Conservation (phyloP, 2,329 filamentous ascomycete genomes). For the Fusarium chaquense region DNA sequence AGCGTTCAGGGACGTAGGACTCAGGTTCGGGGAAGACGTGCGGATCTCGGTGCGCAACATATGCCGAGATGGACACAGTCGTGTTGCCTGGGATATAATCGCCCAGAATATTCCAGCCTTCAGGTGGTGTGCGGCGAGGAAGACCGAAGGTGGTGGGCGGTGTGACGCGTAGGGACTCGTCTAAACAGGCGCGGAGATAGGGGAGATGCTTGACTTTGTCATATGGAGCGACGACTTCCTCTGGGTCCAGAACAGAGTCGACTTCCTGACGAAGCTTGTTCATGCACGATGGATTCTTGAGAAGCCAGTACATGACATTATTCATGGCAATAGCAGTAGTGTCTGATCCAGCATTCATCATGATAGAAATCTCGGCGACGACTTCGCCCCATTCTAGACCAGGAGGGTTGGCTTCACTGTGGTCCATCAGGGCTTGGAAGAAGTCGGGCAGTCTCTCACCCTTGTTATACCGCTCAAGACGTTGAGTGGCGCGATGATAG, state of each 20-base stretch:
- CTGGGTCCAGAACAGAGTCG: constrained; percentile 57
- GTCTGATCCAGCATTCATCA: constrained; percentile 64
- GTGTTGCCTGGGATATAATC: constrained; percentile 54
- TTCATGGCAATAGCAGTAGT: constrained; percentile 64
- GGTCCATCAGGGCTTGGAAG: constrained; percentile 67
- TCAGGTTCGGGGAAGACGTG: constrained; percentile 56
- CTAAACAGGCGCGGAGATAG: constrained; percentile 64
- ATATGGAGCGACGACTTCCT: constrained; percentile 60
- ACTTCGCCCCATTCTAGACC: constrained; percentile 68
- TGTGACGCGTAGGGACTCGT: constrained; percentile 58
- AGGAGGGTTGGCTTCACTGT: constrained; percentile 54
- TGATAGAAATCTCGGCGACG: constrained; percentile 66
- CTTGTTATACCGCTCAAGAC: constrained; percentile 38
- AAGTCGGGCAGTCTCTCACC: constrained; percentile 71
- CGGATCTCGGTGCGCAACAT: constrained; percentile 55
- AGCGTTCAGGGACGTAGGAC: constrained; percentile 56
- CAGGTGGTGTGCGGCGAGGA: constrained; percentile 47
- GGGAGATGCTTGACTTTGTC: constrained; percentile 64
- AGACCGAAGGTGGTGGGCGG: constrained; percentile 48
- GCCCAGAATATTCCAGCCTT: constrained; percentile 49
- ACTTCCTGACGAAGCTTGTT: constrained; percentile 59
- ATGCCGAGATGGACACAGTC: constrained; percentile 55
- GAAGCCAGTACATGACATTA: constrained; percentile 65
- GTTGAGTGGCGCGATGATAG: constrained; percentile 56
- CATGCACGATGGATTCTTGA: constrained; percentile 59